A percentile compares a stretch with the other conserved stretches of the same genome.
These are phyloP conservation scores for Ceratobasidium sp. DNA, from an alignment of 1,284 basidiomycete species.

Conservation along the genomic window DNA sequence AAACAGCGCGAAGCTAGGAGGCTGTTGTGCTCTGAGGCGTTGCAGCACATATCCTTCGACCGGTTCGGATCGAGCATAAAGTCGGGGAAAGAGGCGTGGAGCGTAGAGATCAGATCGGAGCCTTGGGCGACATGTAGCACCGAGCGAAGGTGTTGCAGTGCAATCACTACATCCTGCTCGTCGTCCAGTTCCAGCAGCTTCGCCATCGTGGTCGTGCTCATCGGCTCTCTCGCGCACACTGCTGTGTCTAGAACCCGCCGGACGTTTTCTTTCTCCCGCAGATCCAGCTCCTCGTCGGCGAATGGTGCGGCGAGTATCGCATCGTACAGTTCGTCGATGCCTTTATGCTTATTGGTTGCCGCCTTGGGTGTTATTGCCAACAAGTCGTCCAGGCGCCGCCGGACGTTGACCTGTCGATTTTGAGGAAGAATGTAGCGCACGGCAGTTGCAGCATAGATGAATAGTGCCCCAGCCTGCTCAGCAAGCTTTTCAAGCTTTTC, in stretches of 20 bases:
- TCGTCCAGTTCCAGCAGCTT: neutral
- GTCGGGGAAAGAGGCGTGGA: slow-evolving; percentile 7
- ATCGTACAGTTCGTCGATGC: neutral
- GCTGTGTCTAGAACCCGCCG: neutral
- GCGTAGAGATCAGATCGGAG: neutral
- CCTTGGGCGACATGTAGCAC: neutral
- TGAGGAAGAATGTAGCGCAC: neutral
- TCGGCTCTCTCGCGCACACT: slow-evolving; percentile 4
- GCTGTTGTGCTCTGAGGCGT: neutral
- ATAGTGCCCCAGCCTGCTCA: slow-evolving; percentile 21
- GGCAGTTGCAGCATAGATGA: slow-evolving; percentile 38
- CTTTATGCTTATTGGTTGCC: neutral
- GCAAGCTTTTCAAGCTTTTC: slow-evolving; percentile 19
- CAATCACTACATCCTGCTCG: neutral
- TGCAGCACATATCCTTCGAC: neutral
- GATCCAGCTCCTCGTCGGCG: neutral
- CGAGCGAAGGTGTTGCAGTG: neutral
- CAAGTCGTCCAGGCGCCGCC: neutral
- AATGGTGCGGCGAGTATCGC: neutral
- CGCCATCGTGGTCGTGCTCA: neutral
- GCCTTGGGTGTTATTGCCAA: neutral
- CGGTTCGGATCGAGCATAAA: neutral
- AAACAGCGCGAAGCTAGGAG: neutral
- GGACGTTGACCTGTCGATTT: neutral
- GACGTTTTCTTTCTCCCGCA: neutral